A percentile compares a stretch with the other conserved stretches of the same genome.
phyloP scores from a whole-genome alignment of 306 rosid genomes.

The Lathyrus tuberosus region DNA sequence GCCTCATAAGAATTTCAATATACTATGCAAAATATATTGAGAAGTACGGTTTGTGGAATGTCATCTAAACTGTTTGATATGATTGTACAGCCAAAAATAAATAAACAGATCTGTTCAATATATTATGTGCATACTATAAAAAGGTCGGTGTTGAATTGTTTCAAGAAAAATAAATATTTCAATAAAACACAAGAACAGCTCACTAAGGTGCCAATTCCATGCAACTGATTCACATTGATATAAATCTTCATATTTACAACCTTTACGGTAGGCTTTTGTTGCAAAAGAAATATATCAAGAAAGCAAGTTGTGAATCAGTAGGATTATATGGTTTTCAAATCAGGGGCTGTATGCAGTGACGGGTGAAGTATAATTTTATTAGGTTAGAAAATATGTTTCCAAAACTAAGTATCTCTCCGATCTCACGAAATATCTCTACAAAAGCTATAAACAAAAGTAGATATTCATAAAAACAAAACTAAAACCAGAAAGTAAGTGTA shows the following conservation, averaged over 20 bases:
- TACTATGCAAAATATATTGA: slow-evolving; percentile 15
- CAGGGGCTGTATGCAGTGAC: slow-evolving; percentile 21
- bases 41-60: neutral
- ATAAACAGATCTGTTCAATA: neutral
- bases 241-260: slow-evolving; percentile 11
- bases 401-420: slow-evolving; percentile 21
- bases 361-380: slow-evolving; percentile 6
- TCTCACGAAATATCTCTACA: slow-evolving; percentile 22
- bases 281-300: slow-evolving; percentile 21
- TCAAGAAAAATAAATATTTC: neutral
- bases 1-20: slow-evolving; percentile 18
- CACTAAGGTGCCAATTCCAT: slow-evolving; percentile 20
- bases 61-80: slow-evolving; percentile 9
- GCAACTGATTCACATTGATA: slow-evolving; percentile 14
- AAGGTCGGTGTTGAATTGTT: slow-evolving; percentile 13
- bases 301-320: slow-evolving; percentile 30
- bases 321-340: slow-evolving; percentile 12
- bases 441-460: slow-evolving; percentile 25
- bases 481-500: slow-evolving; percentile 42
- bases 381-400: neutral
- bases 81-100: slow-evolving; percentile 2
- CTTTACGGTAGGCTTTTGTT: slow-evolving; percentile 12
- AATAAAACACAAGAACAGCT: slow-evolving; percentile 15
- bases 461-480: slow-evolving; percentile 27
- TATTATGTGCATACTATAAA: neutral